Evolutionary conservation across 495 filamentous ascomycete species (phyloP).

Genomic region (Hypoxylon rickii): DNA sequence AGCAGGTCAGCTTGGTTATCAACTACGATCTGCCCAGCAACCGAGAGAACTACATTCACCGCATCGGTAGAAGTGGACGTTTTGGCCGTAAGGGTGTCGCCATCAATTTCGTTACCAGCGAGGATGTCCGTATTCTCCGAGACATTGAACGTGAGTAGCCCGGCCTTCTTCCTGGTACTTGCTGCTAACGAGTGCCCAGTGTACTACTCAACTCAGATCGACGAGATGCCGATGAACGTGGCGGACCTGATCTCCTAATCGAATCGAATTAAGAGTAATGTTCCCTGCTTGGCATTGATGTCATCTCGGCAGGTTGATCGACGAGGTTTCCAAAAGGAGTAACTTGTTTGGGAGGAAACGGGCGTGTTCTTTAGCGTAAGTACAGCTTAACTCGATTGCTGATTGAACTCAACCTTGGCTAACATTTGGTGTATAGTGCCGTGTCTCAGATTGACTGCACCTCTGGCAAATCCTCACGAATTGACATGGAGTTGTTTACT

Average conservation of each 20-base stretch:
- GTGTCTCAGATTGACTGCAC: conserved; percentile 17
- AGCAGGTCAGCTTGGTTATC: conserved; percentile 98
- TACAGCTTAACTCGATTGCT: background rate
- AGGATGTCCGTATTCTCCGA: conserved; percentile 95
- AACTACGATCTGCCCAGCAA: conserved; percentile 99
- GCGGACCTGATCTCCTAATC: conserved; percentile 60
- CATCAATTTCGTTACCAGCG: conserved; percentile 98
- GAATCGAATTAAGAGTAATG: background rate
- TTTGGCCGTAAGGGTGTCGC: conserved; percentile 99
- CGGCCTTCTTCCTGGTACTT: background rate
- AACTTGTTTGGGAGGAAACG: conserved; percentile 39
- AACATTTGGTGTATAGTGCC: conserved; percentile 25
- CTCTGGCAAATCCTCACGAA: conserved; percentile 3
- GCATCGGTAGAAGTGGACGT: conserved; percentile 92
- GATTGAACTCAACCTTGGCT: background rate
- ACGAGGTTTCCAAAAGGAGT: conserved; percentile 8
- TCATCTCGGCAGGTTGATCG: conserved; percentile 22
- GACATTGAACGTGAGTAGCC: conserved; percentile 81
- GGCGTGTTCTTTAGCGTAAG: conserved; percentile 38
- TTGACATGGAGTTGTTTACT: too few relatives aligned
- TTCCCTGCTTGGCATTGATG: background rate
- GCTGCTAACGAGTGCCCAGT: conserved; percentile 55
- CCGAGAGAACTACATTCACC: conserved; percentile 99
- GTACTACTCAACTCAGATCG: conserved; percentile 98
- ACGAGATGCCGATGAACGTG: conserved; percentile 99